phyloP scores from a whole-genome alignment of 225 moss, liverwort and hornwort genomes.

The Asterella californica region DNA sequence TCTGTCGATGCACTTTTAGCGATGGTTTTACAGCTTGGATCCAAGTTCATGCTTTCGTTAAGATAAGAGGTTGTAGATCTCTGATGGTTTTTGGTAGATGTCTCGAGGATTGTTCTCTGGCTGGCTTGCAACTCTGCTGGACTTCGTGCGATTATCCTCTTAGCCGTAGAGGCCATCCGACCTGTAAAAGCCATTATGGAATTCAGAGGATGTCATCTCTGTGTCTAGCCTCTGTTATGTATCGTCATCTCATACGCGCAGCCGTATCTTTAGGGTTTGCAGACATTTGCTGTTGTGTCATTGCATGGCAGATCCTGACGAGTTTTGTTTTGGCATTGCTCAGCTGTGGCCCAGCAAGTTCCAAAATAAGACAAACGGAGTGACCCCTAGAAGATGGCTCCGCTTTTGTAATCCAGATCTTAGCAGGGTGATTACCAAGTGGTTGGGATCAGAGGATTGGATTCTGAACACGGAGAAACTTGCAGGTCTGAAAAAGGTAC shows the following conservation, averaged over 20 bases:
- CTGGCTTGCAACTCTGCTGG: too few relatives aligned
- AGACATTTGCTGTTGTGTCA: background rate
- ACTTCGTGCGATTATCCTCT: too few relatives aligned
- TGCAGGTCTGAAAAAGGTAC: constrained; percentile 71
- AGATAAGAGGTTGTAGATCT: too few relatives aligned
- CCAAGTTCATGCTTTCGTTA: too few relatives aligned
- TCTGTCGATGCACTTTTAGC: too few relatives aligned
- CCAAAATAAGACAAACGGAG: constrained; percentile 93
- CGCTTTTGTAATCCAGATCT: constrained; percentile 85
- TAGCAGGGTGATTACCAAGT: constrained; percentile 78
- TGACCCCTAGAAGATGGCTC: constrained; percentile 92
- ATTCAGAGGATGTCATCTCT: background rate
- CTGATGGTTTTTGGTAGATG: too few relatives aligned
- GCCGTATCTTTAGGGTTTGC: background rate
- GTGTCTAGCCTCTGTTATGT: background rate
- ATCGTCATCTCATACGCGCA: background rate
- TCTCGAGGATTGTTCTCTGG: too few relatives aligned
- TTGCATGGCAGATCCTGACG: background rate
- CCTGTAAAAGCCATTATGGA: background rate
- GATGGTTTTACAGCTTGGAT: too few relatives aligned
- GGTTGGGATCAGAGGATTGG: constrained; percentile 88
- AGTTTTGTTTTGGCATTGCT: background rate
- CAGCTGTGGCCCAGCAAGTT: constrained; percentile 96
- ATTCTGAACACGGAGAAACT: constrained; percentile 66
- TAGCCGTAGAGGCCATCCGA: too few relatives aligned